Evolutionary conservation across 306 rosid species (phyloP), one percentile per base, ranked within the genome.

Genomic region (Calophaca sinica): DNA sequence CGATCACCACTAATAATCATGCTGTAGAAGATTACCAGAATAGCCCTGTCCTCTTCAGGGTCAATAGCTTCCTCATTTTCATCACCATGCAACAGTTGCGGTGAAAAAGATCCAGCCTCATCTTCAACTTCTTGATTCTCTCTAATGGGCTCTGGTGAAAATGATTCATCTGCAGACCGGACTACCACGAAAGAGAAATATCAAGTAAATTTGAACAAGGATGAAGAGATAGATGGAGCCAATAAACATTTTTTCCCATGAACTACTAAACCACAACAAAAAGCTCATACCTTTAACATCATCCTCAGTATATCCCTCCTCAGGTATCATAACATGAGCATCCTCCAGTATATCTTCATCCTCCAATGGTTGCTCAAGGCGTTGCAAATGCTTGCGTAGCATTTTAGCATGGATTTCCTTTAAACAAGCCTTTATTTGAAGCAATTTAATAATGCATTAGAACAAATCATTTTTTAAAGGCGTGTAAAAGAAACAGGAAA

Each of bases 11-110:
- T 70, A 33, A 74, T 77, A 13, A 7, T 50, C 61, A 36, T 32
- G 44, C 39, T 68, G 49, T 26, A 12, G 50, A 49, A 67, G 42
- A 74, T 60, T 80, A 80, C 84, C 86, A 92, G 88, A 50, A 85
- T 79, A 65, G 96, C 96, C 80, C 85, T 92, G 68, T 94, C 99
- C 86, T 89, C 96, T 83, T 94, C 97, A 75, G 97, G 96, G 52
- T 94, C 96, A 60, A 94, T 73, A 46, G 91, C 99, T 70, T 90
- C 96, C 82, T 92, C 96, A 54, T 76, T 82, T 15, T 90, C 99
- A 87, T 91, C 96, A 48, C 89, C 96, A 48, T 91, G 96, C 79
- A 91, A 69, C 76, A 94, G 78, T 78, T 86, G 88, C 5, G 98
- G 98, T 42, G 98, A 91, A 86, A 87, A 91, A 62, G 96, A 94